Conservation (phyloP, 1,284 basidiomycete species). For the Microbotryum lychnidis-dioicae region DNA sequence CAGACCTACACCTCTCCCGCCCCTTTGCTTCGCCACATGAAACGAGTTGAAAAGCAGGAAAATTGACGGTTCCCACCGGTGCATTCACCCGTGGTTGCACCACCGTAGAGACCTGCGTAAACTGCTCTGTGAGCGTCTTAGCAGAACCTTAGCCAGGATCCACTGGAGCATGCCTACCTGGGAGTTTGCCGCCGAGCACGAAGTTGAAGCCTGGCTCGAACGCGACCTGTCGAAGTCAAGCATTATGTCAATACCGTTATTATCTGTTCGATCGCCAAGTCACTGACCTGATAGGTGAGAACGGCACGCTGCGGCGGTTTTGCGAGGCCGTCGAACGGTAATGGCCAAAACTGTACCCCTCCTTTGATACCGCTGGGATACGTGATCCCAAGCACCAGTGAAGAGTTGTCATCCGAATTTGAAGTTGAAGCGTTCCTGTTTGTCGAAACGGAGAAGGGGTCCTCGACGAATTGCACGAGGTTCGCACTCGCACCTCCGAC, state of each 20-base stretch:
- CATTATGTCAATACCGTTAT: too few species aligned
- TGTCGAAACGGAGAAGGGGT: too few species aligned
- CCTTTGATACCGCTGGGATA: too few species aligned
- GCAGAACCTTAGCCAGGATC: not conserved
- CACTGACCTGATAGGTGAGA: constrained; percentile 14
- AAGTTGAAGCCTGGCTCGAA: constrained; percentile 20
- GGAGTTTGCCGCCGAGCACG: constrained; percentile 29
- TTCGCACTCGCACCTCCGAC: too few species aligned
- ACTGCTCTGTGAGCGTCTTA: not conserved
- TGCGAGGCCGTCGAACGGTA: too few species aligned
- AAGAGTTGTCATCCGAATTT: too few species aligned
- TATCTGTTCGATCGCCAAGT: not conserved
- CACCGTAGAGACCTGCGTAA: not conserved
- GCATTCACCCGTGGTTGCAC: not conserved
- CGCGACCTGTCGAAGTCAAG: constrained; percentile 10
- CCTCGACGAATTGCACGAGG: too few species aligned
- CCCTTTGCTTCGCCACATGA: constrained; percentile 19
- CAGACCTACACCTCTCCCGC: constrained; percentile 15
- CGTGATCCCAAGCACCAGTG: too few species aligned
- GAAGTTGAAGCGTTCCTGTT: too few species aligned
- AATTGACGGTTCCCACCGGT: constrained; percentile 11
- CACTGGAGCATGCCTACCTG: constrained; percentile 19
- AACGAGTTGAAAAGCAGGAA: constrained; percentile 12
- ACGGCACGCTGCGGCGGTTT: constrained; percentile 9
- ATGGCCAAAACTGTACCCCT: too few species aligned